phyloP scores from a whole-genome alignment of 352 stramenopile species.

The Pythium insidiosum region DNA sequence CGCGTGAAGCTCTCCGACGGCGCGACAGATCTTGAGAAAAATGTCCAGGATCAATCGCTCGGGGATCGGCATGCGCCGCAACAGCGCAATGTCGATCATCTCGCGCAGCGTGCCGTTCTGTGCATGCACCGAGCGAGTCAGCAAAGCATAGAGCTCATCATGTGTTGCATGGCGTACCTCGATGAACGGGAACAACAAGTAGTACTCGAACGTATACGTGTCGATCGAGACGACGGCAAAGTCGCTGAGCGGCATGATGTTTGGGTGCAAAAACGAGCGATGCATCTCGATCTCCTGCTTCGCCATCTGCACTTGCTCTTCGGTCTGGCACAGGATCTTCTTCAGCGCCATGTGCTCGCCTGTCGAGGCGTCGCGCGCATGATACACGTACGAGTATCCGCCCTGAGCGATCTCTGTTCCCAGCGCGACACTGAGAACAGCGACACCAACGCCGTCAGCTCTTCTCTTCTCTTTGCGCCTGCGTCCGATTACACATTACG shows the following conservation, averaged over 20 bases:
- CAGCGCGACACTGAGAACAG: constrained; percentile 31
- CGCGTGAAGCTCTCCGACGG: constrained; percentile 68
- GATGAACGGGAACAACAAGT: constrained; percentile 83
- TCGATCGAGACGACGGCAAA: constrained; percentile 57
- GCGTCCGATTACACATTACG: neutral
- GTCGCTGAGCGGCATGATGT: constrained; percentile 81
- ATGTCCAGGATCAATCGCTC: constrained; percentile 68
- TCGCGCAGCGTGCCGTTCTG: constrained; percentile 80
- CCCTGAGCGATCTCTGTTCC: constrained; percentile 74
- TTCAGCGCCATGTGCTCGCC: constrained; percentile 83
- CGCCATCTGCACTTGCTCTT: constrained; percentile 72
- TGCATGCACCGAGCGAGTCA: no score
- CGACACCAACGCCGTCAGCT: neutral
- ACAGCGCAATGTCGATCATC: constrained; percentile 68
- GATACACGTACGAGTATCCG: constrained; percentile 84
- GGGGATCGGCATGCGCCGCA: constrained; percentile 36
- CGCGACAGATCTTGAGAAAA: constrained; percentile 77
- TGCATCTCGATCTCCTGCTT: constrained; percentile 81
- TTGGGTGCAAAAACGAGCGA: constrained; percentile 58
- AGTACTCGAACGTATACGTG: constrained; percentile 50
- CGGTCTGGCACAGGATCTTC: constrained; percentile 82
- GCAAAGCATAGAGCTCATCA: neutral
- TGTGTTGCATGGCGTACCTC: constrained; percentile 28
- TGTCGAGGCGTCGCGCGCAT: constrained; percentile 55
- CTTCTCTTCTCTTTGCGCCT: neutral